These are phyloP conservation scores for Eucalyptus marginata DNA, from an alignment of 345 rosid species.

Conservation along the genomic window DNA sequence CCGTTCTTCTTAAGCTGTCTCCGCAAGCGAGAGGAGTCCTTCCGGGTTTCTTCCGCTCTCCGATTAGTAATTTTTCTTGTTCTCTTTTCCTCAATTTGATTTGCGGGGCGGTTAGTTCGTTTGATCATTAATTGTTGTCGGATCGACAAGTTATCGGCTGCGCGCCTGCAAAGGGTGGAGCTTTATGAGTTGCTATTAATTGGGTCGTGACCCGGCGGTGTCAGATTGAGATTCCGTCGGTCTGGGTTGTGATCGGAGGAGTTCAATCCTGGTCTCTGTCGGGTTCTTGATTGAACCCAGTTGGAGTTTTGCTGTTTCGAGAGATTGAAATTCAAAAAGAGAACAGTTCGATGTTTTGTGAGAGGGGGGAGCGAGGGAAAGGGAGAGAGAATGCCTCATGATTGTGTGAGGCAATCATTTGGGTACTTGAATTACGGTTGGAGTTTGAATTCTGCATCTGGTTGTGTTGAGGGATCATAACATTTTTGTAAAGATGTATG, in stretches of 20 bases:
- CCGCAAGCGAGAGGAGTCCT: neutral
- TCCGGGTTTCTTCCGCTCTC: neutral
- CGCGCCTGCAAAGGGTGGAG: neutral
- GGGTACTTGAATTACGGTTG: neutral
- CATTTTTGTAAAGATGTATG: slow-evolving; percentile 33
- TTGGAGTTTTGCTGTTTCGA: neutral
- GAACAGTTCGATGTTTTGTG: neutral
- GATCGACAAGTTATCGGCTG: neutral
- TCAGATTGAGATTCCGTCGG: neutral
- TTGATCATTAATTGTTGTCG: neutral
- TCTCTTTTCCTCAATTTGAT: neutral
- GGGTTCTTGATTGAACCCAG: neutral
- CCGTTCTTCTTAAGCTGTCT: neutral
- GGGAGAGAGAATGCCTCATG: neutral
- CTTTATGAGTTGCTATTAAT: neutral
- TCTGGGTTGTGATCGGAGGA: neutral
- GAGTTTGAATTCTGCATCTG: neutral
- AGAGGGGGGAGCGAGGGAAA: neutral
- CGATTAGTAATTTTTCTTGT: neutral
- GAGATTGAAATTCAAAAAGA: neutral
- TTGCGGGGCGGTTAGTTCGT: neutral
- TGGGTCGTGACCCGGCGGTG: neutral
- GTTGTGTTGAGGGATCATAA: neutral
- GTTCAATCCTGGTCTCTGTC: neutral
- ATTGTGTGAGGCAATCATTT: neutral